Conservation (phyloP, 371 early-diverging fungal species). For the Haplosporangium sp. region DNA sequence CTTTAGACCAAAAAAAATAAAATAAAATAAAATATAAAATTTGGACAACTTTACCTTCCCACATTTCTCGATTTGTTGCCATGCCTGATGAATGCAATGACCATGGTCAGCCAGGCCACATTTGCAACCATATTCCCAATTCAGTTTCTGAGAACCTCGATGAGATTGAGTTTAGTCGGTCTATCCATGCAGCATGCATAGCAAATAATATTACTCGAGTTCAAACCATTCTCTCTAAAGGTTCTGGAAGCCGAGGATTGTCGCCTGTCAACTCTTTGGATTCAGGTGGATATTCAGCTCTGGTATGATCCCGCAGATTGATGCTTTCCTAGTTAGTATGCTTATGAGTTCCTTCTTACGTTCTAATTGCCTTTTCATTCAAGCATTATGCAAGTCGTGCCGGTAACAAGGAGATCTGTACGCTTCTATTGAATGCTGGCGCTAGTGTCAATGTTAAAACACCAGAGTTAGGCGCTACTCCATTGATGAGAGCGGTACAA, state of each 20-base stretch:
- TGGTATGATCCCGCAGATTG: constrained; percentile 13
- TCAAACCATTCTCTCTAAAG: constrained; percentile 31
- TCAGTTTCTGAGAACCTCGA: constrained; percentile 41
- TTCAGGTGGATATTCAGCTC: constrained; percentile 49
- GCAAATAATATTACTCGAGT: constrained; percentile 35
- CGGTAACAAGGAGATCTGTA: constrained; percentile 49
- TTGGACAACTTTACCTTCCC: background rate
- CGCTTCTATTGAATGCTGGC: constrained; percentile 39
- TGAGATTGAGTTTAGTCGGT: constrained; percentile 50
- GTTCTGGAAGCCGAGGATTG: constrained; percentile 12
- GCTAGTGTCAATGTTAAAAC: constrained; percentile 46
- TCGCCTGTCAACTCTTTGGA: constrained; percentile 36
- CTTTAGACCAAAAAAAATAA: constrained; percentile 13
- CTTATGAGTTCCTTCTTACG: no score
- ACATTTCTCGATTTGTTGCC: background rate
- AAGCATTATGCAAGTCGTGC: constrained; percentile 52
- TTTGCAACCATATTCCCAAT: constrained; percentile 34
- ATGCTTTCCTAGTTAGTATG: background rate
- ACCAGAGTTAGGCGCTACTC: constrained; percentile 44
- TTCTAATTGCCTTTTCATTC: background rate
- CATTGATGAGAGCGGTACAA: constrained; percentile 43
- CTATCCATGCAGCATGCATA: constrained; percentile 52
- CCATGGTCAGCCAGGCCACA: constrained; percentile 35
- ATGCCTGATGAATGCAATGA: constrained; percentile 16
- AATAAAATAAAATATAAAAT: constrained; percentile 4